A percentile compares a stretch with the other conserved stretches of the same genome.
Conservation (phyloP, 352 stramenopile genomes). For the Globisporangium paddicum region DNA sequence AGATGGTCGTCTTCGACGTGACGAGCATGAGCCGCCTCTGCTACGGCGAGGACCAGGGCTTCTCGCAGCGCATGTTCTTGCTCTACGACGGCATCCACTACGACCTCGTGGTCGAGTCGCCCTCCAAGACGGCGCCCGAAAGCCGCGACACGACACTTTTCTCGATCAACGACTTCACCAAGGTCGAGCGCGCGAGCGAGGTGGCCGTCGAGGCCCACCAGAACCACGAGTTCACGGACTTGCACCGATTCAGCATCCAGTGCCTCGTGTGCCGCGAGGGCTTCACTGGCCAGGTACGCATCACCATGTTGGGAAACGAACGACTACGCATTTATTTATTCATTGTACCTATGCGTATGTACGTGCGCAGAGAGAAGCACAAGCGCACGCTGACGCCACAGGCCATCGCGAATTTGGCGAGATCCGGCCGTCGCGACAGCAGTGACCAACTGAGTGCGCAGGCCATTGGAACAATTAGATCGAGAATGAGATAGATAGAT, state of each 20-base stretch:
- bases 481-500: background rate
- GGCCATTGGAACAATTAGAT: background rate
- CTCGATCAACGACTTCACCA: constrained; percentile 81
- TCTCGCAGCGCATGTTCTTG: constrained; percentile 79
- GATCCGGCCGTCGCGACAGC: constrained; percentile 17
- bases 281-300: constrained; percentile 57
- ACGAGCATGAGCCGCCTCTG: constrained; percentile 82
- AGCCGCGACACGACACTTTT: constrained; percentile 63
- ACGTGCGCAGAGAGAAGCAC: constrained; percentile 56
- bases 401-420: constrained; percentile 79
- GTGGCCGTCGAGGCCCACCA: constrained; percentile 79
- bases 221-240: constrained; percentile 81
- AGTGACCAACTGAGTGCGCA: too few species aligned
- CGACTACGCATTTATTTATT: background rate
- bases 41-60: constrained; percentile 79
- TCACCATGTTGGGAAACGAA: background rate
- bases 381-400: constrained; percentile 50
- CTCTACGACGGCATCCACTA: constrained; percentile 88
- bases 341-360: background rate
- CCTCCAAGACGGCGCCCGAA: constrained; percentile 37
- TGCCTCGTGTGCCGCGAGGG: constrained; percentile 60
- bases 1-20: constrained; percentile 85
- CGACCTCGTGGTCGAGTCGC: constrained; percentile 66
- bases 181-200: constrained; percentile 76
- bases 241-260: constrained; percentile 67